Base-by-base conservation (phyloP, 495 filamentous ascomycete genomes). In the Talaromyces borbonicus region DNA sequence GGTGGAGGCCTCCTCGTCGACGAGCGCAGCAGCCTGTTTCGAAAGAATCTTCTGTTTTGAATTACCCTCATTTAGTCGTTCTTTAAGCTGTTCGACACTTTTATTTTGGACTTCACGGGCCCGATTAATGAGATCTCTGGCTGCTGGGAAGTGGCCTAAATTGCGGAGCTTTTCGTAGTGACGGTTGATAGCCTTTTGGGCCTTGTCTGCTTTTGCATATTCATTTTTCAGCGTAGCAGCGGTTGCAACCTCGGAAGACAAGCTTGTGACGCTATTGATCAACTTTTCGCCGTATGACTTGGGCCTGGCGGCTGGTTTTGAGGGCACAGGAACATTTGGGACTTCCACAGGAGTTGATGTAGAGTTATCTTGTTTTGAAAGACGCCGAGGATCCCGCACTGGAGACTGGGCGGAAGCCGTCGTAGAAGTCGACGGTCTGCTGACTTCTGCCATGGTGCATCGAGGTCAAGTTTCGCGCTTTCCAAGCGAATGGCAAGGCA, bases 261-360 rank as follows among this genome's bases (percentile, higher is more conserved):
- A 24, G 11, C 29, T 29, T 4, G 43, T 22, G 15, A 46, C 8
- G 3, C 22, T 46, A n/a, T 46, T 31, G 15, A 24, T 19, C 43
- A 46, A 25, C 9, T 36, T 46, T 20, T 46, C 43, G 14, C 43
- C 43, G 26, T 36, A 26, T 9, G 43, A 46, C 30, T 16, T 46
- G 42, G n/a, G 15, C 14, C 25, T 37, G 5, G 12, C 43, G 20
- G 43, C 16, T 48, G 33, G 45, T 39, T 27, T 45, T 37, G 18
- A 46, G 44, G 20, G 42, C 43, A 29, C 46, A 49, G 30, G 51
- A 42, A 18, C 30, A 8, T 27, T 31, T 18, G 47, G 27, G 12
- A 26, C 38, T 1, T 25, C 22, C 26, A 39, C 26, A 19, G 14
- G 9, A 11, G 35, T 31, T 3, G 51, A 31, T n/a, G 37, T n/a